phyloP scores from a whole-genome alignment of 23 red algal genomes.

The Agarophyton chilense region DNA sequence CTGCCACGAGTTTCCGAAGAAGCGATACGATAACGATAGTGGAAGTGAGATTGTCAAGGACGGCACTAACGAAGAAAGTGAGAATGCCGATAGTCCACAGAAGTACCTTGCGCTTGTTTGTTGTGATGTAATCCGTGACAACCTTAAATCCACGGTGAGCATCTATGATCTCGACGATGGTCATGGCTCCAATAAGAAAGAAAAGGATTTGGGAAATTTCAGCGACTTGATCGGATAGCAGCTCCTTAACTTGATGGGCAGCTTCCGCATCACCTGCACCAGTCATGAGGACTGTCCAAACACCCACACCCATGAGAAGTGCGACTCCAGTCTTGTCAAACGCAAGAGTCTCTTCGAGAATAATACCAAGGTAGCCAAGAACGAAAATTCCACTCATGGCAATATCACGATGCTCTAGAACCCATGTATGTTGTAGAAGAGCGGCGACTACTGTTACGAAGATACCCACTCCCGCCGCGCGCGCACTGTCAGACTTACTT shows the following conservation, averaged over 20 bases:
- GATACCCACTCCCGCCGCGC: constrained; percentile 54
- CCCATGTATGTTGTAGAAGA: constrained; percentile 84
- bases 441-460: constrained; percentile 57
- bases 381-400: constrained; percentile 87
- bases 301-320: constrained; percentile 83
- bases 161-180: constrained; percentile 98
- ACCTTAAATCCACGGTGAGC: constrained; percentile 93
- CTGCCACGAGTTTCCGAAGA: constrained; percentile 85
- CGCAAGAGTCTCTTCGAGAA: constrained; percentile 90
- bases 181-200: constrained; percentile 98
- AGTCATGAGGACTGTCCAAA: constrained; percentile 83
- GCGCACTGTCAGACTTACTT: constrained; percentile 32
- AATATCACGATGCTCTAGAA: constrained; percentile 69
- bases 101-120: constrained; percentile 59
- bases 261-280: constrained; percentile 15
- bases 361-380: constrained; percentile 88
- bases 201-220: constrained; percentile 89
- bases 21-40: constrained; percentile 98
- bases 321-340: constrained; percentile 95
- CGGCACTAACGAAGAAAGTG: constrained; percentile 93
- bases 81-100: constrained; percentile 89
- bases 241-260: constrained; percentile 34
- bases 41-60: constrained; percentile 96
- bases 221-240: constrained; percentile 60
- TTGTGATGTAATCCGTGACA: constrained; percentile 89